Base-by-base conservation (phyloP, 768 basidiomycete genomes). In the Pisolithus microcarpus region DNA sequence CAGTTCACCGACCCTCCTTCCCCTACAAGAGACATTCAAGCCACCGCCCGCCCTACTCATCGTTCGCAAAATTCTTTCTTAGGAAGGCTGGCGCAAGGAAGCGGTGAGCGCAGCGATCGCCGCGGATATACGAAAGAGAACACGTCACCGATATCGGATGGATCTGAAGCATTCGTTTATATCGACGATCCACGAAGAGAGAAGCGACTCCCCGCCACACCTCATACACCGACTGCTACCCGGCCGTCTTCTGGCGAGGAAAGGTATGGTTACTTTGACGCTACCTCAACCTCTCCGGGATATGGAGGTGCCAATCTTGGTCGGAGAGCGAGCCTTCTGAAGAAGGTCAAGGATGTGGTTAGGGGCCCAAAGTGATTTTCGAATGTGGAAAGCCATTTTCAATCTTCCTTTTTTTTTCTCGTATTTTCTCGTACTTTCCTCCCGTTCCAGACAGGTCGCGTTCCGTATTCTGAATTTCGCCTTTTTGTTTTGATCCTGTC, bases 311-410 rank as follows among this genome's bases (percentile, higher is more conserved):
- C 73, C 15, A 43, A 43, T 21, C 74, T 91, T 1, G 82, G 81
- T 43, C 75, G 88, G 61, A 90, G 82, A 75, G 75, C 84, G 1
- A 88, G 86, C 62, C 69, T 91, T 52, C 77, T 90, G 74, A 85
- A 84, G 78, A 89, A 85, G 65, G 79, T 90, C 50, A 84, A 84
- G 56, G 76, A 78, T 40, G 88, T 76, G 5, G 85, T 88, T 46
- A 80, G 83, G 52, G 79, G 81, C 4, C 72, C 72, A 42, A 74
- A 73, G 57, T 73, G 61, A 64, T 19, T 43, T 26, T 21, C 4
- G 2, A 8, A 9, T 30, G 8, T 6, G 43, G 23, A 10, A 7
- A 24, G 26, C 13, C n/a, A 8, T 18, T n/a, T 7, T 28, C 23
- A 16, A n/a, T 44, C 43, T 30, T 24, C n/a, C 8, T 13, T n/a